These are phyloP conservation scores for Neocallimastix lanati DNA, from an alignment of 192 early-diverging fungal genomes.

Conservation along the genomic window DNA sequence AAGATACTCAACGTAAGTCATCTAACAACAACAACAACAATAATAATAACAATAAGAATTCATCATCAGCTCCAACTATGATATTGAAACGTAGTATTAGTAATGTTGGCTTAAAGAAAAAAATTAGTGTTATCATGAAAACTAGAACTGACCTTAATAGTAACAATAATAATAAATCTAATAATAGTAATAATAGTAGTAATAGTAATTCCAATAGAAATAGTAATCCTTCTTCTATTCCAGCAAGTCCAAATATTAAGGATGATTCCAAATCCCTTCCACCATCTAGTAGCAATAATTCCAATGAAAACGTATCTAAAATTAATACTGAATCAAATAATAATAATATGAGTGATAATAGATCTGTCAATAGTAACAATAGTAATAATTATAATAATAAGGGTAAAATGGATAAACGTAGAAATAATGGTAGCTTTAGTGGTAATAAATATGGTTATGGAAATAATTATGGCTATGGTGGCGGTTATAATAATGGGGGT, in stretches of 20 bases:
- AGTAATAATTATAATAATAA: neutral
- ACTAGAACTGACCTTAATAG: neutral
- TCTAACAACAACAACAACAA: neutral
- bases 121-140: neutral
- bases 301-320: neutral
- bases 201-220: neutral
- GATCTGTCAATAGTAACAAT: neutral
- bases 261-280: neutral
- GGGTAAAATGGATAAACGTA: neutral
- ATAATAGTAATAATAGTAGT: neutral
- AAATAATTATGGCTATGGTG: neutral
- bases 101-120: neutral
- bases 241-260: neutral
- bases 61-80: neutral
- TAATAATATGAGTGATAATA: neutral
- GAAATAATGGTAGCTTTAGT: neutral
- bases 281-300: neutral
- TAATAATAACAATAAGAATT: neutral
- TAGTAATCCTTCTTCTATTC: neutral
- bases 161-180: neutral
- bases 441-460: neutral
- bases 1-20: too few species aligned
- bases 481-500: neutral
- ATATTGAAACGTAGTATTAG: neutral
- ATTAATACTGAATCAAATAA: neutral